Evolutionary conservation across 2,329 filamentous ascomycete species (phyloP), one percentile per base, ranked within the genome.

Genomic region (Phialophora macrospora): DNA sequence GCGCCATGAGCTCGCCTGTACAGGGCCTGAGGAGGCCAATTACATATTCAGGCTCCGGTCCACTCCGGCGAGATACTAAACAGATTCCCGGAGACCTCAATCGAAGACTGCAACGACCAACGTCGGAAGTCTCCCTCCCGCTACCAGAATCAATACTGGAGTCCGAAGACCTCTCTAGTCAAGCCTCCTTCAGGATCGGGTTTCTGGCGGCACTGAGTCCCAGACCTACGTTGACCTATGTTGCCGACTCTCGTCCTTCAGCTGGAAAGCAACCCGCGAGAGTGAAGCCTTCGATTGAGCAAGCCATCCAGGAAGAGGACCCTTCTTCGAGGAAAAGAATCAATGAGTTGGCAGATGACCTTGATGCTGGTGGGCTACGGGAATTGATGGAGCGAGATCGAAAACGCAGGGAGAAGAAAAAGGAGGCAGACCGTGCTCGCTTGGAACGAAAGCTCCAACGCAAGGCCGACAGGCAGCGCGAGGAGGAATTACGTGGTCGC

Each of bases 311-410:
- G 67, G 71, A 71, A 59, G 88, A 89, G n/a, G 76, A 78, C 26
- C 68, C 78, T 79, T 87, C 73, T 78, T 90, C 75, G 79, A 91
- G 79, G 80, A 90, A 77, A 79, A 82, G 82, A 38, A 85, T 90
- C 54, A 86, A 88, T 65, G 85, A 86, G 52, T 76, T 98, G 52
- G 95, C 93, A 24, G 91, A 98, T 74, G 90, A 91, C 65, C 83
- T 99, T 62, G 92, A 92, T 77, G 90, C 95, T 3, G 87, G 90
- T 60, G 93, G 92, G 72, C 77, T 99, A 46, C 86, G 94, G 65
- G 91, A 96, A 75, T 82, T 98, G 32, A 90, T 99, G 86, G 95
- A 99, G 73, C 84, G 95, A 66, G 95, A 99, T 74, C 85, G 89
- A 70, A 87, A 93, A 73, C 86, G 95, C 64, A 87, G 85, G 70